phyloP scores from a whole-genome alignment of 176 grass and related monocot species.

The Hsuehochloa calcarea region DNA sequence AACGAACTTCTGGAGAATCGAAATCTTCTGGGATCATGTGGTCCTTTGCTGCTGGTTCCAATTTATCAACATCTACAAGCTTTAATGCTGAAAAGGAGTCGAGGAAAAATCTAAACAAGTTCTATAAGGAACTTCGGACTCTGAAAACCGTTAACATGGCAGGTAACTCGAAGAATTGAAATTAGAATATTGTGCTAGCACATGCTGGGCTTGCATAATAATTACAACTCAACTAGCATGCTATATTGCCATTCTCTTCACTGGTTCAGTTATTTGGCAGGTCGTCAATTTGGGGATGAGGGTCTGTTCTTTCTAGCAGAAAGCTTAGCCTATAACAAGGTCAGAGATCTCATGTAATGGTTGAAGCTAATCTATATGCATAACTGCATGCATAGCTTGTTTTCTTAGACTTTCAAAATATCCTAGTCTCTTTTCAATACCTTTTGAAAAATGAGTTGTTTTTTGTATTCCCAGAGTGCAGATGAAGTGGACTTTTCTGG shows the following conservation, averaged over 20 bases:
- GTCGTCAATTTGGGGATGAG: constrained; percentile 93
- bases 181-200: background rate
- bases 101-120: constrained; percentile 75
- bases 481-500: constrained; percentile 92
- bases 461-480: constrained; percentile 61
- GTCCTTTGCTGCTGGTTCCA: constrained; percentile 79
- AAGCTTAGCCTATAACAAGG: constrained; percentile 96
- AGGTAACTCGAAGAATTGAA: constrained; percentile 49
- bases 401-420: background rate
- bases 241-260: background rate
- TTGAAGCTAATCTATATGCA: background rate
- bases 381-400: background rate
- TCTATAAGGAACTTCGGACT: constrained; percentile 74
- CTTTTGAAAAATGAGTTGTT: background rate
- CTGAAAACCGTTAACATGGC: constrained; percentile 77
- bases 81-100: constrained; percentile 61
- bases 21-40: constrained; percentile 50
- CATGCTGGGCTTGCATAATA: constrained; percentile 3
- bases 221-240: background rate
- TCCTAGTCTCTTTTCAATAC: background rate
- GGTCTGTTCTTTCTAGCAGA: constrained; percentile 94
- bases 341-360: constrained; percentile 30
- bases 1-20: constrained; percentile 19
- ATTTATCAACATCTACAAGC: constrained; percentile 47
- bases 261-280: constrained; percentile 40